phyloP scores from a whole-genome alignment of 306 rosid species.

The Casuarina equisetifolia region DNA sequence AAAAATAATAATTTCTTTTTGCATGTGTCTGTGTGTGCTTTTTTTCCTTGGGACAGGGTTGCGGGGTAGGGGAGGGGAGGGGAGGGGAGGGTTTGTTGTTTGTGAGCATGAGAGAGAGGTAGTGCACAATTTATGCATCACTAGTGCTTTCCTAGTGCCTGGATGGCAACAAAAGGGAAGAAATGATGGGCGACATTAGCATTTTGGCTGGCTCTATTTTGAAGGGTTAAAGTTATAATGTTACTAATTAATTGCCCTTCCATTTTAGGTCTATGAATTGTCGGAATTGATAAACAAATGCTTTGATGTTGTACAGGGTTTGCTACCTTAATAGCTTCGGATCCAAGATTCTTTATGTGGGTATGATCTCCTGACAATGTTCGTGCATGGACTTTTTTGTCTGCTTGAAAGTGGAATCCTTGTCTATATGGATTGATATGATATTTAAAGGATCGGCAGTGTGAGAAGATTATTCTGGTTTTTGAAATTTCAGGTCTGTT shows the following conservation, averaged over 20 bases:
- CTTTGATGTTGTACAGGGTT: conserved; percentile 28
- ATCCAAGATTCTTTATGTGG: conserved; percentile 10
- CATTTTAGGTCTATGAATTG: not conserved
- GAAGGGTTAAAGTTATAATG: not conserved
- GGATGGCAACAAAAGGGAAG: not conserved
- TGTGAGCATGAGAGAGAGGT: not conserved
- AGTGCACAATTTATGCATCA: not conserved
- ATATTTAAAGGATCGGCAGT: conserved; percentile 17
- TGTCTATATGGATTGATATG: conserved; percentile 14
- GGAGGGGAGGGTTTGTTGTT: not conserved
- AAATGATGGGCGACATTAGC: not conserved
- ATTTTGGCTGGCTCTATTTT: not conserved
- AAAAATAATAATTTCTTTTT: too few relatives aligned
- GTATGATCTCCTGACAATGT: conserved; percentile 11
- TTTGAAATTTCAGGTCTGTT: conserved; percentile 17
- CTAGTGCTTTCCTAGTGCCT: not conserved
- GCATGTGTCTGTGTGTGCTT: not conserved
- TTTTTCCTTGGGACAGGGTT: too few relatives aligned
- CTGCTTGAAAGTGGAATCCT: conserved; percentile 23
- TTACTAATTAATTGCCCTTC: not conserved
- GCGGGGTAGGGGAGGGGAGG: not conserved
- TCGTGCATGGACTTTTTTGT: conserved; percentile 19
- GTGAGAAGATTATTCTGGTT: conserved; percentile 22
- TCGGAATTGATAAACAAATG: not conserved
- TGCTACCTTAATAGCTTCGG: conserved; percentile 15